Conservation (phyloP, 2,329 filamentous ascomycete species). For the Aureobasidium sp. region DNA sequence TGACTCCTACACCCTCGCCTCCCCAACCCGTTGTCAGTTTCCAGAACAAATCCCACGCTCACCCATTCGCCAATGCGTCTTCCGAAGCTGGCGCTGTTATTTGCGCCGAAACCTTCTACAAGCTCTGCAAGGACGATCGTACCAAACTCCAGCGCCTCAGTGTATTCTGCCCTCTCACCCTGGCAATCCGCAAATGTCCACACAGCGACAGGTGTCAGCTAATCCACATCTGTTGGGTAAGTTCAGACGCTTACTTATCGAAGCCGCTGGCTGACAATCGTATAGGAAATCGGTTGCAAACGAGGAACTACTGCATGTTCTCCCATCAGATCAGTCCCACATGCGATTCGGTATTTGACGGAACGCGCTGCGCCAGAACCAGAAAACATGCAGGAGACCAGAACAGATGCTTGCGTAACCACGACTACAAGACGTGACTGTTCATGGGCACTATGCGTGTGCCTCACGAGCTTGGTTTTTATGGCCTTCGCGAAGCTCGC, state of each 20-base stretch:
- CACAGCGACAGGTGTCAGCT: neutral
- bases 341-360: neutral
- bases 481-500: neutral
- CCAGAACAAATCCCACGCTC: neutral
- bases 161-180: neutral
- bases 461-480: slow-evolving; percentile 11
- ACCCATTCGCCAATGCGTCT: neutral
- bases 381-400: neutral
- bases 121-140: neutral
- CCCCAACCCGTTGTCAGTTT: neutral
- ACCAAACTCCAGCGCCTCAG: neutral
- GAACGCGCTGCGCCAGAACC: neutral
- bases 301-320: neutral
- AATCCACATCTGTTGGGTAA: slow-evolving; percentile 1
- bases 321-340: neutral
- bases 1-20: neutral
- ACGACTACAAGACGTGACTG: slow-evolving; percentile 8
- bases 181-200: neutral
- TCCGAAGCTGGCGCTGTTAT: neutral
- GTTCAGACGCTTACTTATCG: neutral
- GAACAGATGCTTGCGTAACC: slow-evolving; percentile 1
- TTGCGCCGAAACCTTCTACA: neutral
- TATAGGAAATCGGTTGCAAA: neutral
- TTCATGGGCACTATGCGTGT: slow-evolving; percentile 11
- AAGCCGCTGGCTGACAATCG: neutral